Evolutionary conservation across 352 stramenopile species (phyloP), one percentile per base, ranked within the genome.

Genomic region (Elongisporangium prolatum): DNA sequence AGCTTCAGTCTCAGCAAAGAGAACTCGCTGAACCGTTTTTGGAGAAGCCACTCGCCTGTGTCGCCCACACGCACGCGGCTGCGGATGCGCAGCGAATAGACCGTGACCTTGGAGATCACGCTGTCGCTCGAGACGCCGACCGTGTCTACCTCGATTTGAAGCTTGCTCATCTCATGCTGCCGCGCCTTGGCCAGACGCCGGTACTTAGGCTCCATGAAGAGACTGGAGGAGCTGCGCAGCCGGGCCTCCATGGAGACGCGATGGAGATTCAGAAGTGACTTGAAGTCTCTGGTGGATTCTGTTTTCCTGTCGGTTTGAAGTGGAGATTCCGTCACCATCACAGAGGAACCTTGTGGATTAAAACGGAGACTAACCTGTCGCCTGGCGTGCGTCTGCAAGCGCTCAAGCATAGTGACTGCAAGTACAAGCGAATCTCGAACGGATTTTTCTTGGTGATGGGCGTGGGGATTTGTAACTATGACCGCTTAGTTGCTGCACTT

Each of bases 141-240:
- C 21, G 56, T 48, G 1, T 66, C 63, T 18, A 72, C 77, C 59
- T 59, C 64, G 50, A 87, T 84, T 48, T 79, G 64, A 48, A 87
- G 53, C 50, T 84, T 73, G 52, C 59, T 71, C 52, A 74, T 64
- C 21, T 83, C 72, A 34, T 78, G 66, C 20, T 80, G 77, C 50
- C 77, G 77, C 52, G 73, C 70, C 68, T 87, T 80, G 59, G 84
- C 75, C 61, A 86, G 64, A 13, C 76, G 76, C 9, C 76, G 76
- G 52, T 72, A 80, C 21, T 67, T 69, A 21, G 71, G 63, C 34
- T 75, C 64, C 10, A 60, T 54, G 61, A 82, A 70, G 20, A 84
- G 60, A 6, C 66, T 59, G 60, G 59, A 77, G 0, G 58, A 62
- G 4, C 21, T 50, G 13, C 69, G 56, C 34, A 73, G 48, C 25